Evolutionary conservation across 139 green algal species (phyloP).

Genomic region (Haematococcus lacustris): DNA sequence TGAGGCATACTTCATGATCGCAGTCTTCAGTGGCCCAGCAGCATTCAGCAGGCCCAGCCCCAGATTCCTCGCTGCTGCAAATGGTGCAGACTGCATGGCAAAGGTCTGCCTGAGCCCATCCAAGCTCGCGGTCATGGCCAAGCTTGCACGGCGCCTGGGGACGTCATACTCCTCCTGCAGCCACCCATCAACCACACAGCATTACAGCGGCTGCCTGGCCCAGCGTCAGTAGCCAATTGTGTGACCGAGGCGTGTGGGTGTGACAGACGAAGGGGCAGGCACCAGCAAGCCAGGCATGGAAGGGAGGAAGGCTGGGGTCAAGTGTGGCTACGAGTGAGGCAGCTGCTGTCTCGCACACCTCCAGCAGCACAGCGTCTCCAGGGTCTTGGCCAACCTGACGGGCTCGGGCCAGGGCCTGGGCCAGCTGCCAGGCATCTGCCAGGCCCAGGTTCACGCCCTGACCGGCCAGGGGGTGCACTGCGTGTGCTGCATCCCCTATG

Average conservation of each 20-base stretch:
- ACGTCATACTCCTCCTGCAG: slow-evolving; percentile 50
- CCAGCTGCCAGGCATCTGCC: slow-evolving; percentile 56
- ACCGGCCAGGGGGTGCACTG: slow-evolving; percentile 69
- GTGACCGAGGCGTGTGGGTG: too few species aligned
- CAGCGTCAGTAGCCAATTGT: background rate
- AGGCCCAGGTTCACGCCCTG: slow-evolving; percentile 81
- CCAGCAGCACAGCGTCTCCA: slow-evolving; percentile 27
- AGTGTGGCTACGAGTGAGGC: background rate
- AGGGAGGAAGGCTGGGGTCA: background rate
- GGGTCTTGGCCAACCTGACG: slow-evolving; percentile 47
- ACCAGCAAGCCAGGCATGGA: background rate
- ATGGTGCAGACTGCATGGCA: slow-evolving; percentile 22
- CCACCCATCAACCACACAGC: background rate
- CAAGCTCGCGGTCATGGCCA: slow-evolving; percentile 54
- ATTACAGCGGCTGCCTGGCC: background rate
- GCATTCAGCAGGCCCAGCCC: slow-evolving; percentile 57
- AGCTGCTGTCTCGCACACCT: slow-evolving; percentile 18
- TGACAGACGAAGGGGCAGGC: background rate
- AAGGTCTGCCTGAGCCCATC: slow-evolving; percentile 55
- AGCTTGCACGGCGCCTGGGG: slow-evolving; percentile 46
- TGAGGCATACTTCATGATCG: slow-evolving; percentile 66
- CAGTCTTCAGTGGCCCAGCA: slow-evolving; percentile 32
- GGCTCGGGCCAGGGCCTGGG: slow-evolving; percentile 32
- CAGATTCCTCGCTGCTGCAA: slow-evolving; percentile 37
- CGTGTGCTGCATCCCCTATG: slow-evolving; percentile 75